Evolutionary conservation across 1,284 basidiomycete genomes (phyloP).

Genomic region (Apiotrichum mycotoxinovorans): DNA sequence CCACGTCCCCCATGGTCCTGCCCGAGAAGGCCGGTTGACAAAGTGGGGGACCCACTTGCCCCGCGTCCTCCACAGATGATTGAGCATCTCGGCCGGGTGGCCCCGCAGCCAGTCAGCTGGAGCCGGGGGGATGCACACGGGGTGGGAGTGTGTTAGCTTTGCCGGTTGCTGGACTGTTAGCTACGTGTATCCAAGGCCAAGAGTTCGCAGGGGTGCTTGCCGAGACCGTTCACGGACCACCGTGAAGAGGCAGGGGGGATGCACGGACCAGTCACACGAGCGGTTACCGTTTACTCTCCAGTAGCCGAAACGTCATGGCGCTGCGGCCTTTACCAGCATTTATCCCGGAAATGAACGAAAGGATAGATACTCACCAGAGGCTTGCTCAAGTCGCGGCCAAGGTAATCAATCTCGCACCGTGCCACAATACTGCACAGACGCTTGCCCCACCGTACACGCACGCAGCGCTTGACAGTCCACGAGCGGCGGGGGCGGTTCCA

Average conservation of each 20-base stretch:
- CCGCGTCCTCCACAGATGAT: conserved; percentile 23
- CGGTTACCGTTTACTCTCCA: too few relatives aligned
- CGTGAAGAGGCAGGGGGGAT: neutral
- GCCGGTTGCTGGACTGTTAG: conserved; percentile 26
- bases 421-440: conserved; percentile 38
- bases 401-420: conserved; percentile 43
- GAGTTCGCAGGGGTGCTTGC: too few relatives aligned
- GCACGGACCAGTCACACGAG: too few relatives aligned
- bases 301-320: too few relatives aligned
- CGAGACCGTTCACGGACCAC: neutral
- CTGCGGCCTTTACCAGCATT: too few relatives aligned
- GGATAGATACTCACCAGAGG: conserved; percentile 25
- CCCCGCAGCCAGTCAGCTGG: conserved; percentile 32
- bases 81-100: conserved; percentile 29
- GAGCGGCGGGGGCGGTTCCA: conserved; percentile 29
- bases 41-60: conserved; percentile 37
- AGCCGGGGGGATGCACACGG: conserved; percentile 33
- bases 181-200: neutral
- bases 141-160: conserved; percentile 34
- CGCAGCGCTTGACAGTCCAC: conserved; percentile 37
- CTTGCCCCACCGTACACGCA: conserved; percentile 37
- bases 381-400: conserved; percentile 33
- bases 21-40: conserved; percentile 22
- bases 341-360: too few relatives aligned
- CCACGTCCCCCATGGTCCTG: conserved; percentile 31